Percentiles rank a stretch among this genome's conserved stretches.
Evolutionary conservation across 1,284 basidiomycete genomes (phyloP).

Genomic region (Coniferiporia weirii): DNA sequence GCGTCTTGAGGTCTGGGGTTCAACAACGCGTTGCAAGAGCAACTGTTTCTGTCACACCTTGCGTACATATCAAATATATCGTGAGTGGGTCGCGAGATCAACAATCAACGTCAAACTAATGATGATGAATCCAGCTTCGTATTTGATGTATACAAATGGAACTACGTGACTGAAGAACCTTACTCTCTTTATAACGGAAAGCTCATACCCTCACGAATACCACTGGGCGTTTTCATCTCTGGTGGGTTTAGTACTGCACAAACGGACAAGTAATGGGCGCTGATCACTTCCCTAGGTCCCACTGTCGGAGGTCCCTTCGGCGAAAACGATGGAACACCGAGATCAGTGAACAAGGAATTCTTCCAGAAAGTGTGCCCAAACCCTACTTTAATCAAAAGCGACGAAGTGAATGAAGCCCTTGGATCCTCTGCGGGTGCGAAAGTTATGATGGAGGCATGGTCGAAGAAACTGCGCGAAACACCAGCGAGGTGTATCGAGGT

Average conservation of each 20-base stretch:
- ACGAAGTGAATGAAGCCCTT: constrained; percentile 8
- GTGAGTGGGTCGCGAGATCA: constrained; percentile 2
- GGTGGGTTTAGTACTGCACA: background rate
- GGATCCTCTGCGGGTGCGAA: constrained; percentile 4
- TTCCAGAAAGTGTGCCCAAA: constrained; percentile 17
- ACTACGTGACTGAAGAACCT: background rate
- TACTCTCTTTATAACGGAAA: constrained; percentile 10
- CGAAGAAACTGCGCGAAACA: constrained; percentile 5
- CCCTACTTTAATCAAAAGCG: constrained; percentile 5
- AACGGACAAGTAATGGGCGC: background rate
- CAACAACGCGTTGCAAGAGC: constrained; percentile 15
- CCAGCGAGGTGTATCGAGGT: constrained; percentile 16
- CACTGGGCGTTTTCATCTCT: constrained; percentile 15
- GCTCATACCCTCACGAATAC: constrained; percentile 14
- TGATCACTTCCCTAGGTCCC: constrained; percentile 8
- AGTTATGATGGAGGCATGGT: constrained; percentile 17
- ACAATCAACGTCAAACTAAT: background rate
- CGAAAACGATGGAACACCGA: constrained; percentile 4
- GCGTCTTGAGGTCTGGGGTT: constrained; percentile 6
- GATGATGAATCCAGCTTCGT: constrained; percentile 6
- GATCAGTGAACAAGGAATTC: constrained; percentile 13
- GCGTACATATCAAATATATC: constrained; percentile 19
- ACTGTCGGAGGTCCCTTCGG: constrained; percentile 16
- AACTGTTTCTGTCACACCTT: constrained; percentile 18
- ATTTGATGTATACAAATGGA: constrained; percentile 13